Base-by-base conservation (phyloP, 345 rosid species). In the Litchi chinensis region DNA sequence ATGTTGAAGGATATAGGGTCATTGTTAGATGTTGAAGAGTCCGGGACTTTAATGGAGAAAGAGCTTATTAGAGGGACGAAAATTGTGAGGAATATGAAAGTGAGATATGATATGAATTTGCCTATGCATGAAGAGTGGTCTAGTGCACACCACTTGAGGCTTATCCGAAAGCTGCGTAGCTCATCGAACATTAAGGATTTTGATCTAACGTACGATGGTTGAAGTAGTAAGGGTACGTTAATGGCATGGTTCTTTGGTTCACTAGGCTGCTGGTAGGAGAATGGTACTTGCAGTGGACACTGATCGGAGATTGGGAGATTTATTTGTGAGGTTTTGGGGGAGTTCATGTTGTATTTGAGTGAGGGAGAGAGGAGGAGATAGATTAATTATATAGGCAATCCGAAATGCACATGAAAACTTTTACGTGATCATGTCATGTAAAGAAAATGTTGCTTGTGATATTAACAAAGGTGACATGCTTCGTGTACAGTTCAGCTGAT, bases 91-190 rank as follows among this genome's bases (percentile, higher is more conserved):
- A 86, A 80, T 5, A 81, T 39, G 79, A 91, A 90, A 0, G 83
- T 70, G 82, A 84, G 43, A 75, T 84, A 85, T 6, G 97, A 92
- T n/a, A 91, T 19, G 65, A 65, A 77, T 81, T 74, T 91, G 28
- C 93, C 92, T 2, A 40, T 8, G 79, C 80, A 68, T 28, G 96
- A 78, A 67, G 95, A 87, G 82, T 93, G 98, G 68, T 93, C 91
- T 39, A 93, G 87, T 2, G 93, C 89, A 8, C 91, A 91, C 91
- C 90, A 91, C 73, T 79, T 85, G 52, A 93, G 94, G 78, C 93
- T 81, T 19, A 86, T 64, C 21, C 90, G 89, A 57, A 92, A 93
- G 79, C 74, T 81, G 65, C 73, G 82, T 13, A 89, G 84, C 76
- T 89, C 93, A 57, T 91, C 90, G 0, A 69, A 67, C 65, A 81